Evolutionary conservation across 2,329 filamentous ascomycete genomes (phyloP), one percentile per base, ranked within the genome.

Genomic region (Arthrobotrys conoides): DNA sequence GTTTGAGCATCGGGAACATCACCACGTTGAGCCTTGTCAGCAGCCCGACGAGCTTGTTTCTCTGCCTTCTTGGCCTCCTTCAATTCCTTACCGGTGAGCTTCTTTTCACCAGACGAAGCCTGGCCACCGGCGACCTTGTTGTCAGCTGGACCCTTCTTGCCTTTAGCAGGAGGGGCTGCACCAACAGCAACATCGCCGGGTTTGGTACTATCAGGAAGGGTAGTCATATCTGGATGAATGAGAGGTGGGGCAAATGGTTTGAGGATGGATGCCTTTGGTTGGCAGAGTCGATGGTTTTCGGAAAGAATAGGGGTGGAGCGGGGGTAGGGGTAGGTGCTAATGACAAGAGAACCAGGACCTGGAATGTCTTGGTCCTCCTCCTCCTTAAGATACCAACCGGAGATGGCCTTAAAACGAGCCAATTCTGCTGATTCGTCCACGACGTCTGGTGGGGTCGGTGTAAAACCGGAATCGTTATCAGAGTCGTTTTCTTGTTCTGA

Each of bases 31-130:
- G 87, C 86, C 83, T 91, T 93, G 82, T 88, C 89, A 83, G 90
- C 90, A 61, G 92, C 93, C 86, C 95, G 89, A 79, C 93, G 88
- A 57, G 94, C 94, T 66, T 92, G 92, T 86, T 97, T 98, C 84
- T 97, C 95, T 36, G 93, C 94, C 84, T 97, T 95, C 79, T 92
- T 91, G 84, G 90, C 91, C 82, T 94, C 95, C 86, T 98, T 98
- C 83, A 97, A 84, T 84, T 97, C 92, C 20, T 93, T 93, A 41
- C 88, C 88, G 0, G 92, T 90, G 36, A 92, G 86, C 84, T 93
- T 92, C 82, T 84, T 82, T 20, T 61, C 57, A 61, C 57, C 57
- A 4, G 57, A 1, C 3, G 36, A 81, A 16, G 85, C 84, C 3
- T 84, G 68, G 4, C 83, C 66, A 67, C 81, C 80, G 18, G 77